Base-by-base conservation (phyloP, 768 basidiomycete genomes). In the Cubamyces sp. region DNA sequence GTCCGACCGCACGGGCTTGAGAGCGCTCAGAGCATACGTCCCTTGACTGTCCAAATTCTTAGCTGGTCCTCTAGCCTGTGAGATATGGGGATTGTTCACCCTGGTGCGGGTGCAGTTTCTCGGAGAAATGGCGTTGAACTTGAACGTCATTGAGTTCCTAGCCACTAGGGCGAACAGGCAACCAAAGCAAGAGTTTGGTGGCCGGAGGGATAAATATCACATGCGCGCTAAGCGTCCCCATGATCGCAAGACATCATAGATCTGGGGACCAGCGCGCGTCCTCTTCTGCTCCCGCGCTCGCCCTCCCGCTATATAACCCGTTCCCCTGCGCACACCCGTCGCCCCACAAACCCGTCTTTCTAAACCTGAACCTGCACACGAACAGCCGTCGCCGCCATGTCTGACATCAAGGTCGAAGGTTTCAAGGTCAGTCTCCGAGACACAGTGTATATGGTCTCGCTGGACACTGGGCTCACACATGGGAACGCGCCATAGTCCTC, bases 391-490 rank as follows among this genome's bases (percentile, higher is more conserved):
- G 26, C 52, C 42, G 50, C 53, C 61, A 91, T 90, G 88, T 86
- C 88, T 69, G 82, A 87, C 73, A 78, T 92, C 77, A 88, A 87
- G 77, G 83, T 81, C 23, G 77, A 81, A 47, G 90, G 88, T n/a
- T 92, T 91, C 83, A 83, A 90, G 81, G 91, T 84, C 56, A 41
- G 68, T 63, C 39, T n/a, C 15, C 42, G 45, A 40, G 19, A 46
- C 15, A 41, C 19, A 49, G 23, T 18, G 2, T 46, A 18, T 18
- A 9, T 4, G 23, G 26, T 16, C 43, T 53, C 40, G 12, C 28
- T 37, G n/a, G 37, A 28, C 26, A 23, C 25, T 8, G 12, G 8
- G 19, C n/a, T 41, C 39, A 15, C 34, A 15, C 25, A 21, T 40
- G 39, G 40, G 40, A 41, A 43, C 3, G 39, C 42, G 18, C 30